Evolutionary conservation across 2,329 filamentous ascomycete genomes (phyloP), one percentile per base, ranked within the genome.

Genomic region (Ophiobolus disseminans): DNA sequence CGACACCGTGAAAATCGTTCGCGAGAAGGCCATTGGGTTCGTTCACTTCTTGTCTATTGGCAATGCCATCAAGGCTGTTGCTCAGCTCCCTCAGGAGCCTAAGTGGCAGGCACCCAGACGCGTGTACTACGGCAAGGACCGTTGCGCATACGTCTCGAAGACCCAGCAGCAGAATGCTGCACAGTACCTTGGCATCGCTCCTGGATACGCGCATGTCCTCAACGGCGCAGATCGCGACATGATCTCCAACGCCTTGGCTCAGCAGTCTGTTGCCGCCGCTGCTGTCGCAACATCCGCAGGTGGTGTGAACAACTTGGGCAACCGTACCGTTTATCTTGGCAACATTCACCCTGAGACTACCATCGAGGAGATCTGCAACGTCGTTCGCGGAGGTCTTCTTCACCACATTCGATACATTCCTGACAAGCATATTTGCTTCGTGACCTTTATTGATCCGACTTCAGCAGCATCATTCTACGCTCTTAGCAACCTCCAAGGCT

Each of bases 401-500:
- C 94, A 99, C 75, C 94, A 99, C 75, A 96, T 99, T 74, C 91
- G 94, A 63, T 99, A 97, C 77, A 99, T 99, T 65, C 94, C 94
- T 5, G 94, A 99, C 79, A 99, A 99, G 84, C 94, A 99, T 77
- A 99, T 99, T 63, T 99, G 94, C 81, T 99, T 99, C 70, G 94
- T 99, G 48, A 99, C 94, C 1, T 99, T 99, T 76, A 97, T 99
- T 73, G 94, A 99, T 69, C 94, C 94, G 7, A 99, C 94, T 19
- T 95, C 94, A 3, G 94, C 94, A 19, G 94, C 94, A 31, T 97
- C 93, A 1, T 99, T 99, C 80, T 99, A 97, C 66, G 94, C 94
- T 32, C 80, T 99, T 51, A 97, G 92, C 82, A 97, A 97, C 76
- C 81, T 99, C 21, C 94, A 99, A 73, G 94, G 94, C 19, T 79